A percentile compares a stretch with the other conserved stretches of the same genome.
Evolutionary conservation across 495 filamentous ascomycete species (phyloP).

Genomic region (Lasiosphaeris hirsuta): DNA sequence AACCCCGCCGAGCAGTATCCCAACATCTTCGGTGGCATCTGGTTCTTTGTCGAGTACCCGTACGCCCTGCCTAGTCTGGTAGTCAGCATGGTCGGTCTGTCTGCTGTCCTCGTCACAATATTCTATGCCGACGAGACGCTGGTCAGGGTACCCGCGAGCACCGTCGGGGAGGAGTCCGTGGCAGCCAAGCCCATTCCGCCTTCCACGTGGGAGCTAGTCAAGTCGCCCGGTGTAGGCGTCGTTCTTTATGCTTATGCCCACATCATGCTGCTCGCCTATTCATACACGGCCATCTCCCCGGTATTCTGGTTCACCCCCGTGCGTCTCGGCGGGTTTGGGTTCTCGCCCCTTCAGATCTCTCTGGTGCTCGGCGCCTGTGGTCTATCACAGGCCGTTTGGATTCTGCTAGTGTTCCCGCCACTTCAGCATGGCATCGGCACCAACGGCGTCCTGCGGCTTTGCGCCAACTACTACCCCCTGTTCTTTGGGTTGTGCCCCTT

Average conservation of each 20-base stretch:
- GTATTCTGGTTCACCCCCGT: slow-evolving; percentile 60
- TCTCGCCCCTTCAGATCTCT: slow-evolving; percentile 56
- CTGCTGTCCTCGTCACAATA: slow-evolving; percentile 45
- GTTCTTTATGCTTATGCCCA: slow-evolving; percentile 61
- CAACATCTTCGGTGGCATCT: slow-evolving; percentile 47
- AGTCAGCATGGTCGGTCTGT: slow-evolving; percentile 47
- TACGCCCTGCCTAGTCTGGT: slow-evolving; percentile 61
- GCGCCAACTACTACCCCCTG: slow-evolving; percentile 54
- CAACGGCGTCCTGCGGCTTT: slow-evolving; percentile 54
- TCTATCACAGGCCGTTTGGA: slow-evolving; percentile 60
- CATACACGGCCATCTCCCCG: slow-evolving; percentile 61
- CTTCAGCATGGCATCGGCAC: slow-evolving; percentile 58
- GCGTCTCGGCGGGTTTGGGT: slow-evolving; percentile 58
- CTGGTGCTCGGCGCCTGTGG: slow-evolving; percentile 57
- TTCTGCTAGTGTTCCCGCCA: slow-evolving; percentile 59
- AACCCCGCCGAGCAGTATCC: slow-evolving; percentile 58
- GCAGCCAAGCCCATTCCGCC: slow-evolving; percentile 26
- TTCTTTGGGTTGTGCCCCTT: slow-evolving; percentile 53
- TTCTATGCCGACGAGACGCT: slow-evolving; percentile 57
- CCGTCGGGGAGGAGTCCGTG: slow-evolving; percentile 25
- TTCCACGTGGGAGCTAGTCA: slow-evolving; percentile 55
- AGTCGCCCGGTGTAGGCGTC: slow-evolving; percentile 55
- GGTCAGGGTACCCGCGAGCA: slow-evolving; percentile 10
- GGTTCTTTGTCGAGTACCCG: slow-evolving; percentile 60
- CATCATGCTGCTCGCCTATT: slow-evolving; percentile 58